Conservation (phyloP, 495 filamentous ascomycete genomes). For the Neurospora sp. region DNA sequence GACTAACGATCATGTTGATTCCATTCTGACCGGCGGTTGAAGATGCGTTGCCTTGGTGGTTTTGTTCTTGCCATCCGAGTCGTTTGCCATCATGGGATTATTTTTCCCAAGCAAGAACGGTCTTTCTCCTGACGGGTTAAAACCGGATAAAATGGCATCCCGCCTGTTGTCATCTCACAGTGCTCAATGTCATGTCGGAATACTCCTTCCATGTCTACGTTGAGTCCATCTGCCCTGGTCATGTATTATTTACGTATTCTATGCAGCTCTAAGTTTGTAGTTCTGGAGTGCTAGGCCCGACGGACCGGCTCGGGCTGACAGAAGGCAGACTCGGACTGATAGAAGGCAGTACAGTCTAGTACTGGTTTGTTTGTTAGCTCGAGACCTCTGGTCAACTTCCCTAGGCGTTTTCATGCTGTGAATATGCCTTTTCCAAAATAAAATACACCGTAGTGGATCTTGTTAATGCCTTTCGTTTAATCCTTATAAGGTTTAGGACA, state of each 20-base stretch:
- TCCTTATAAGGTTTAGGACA: no score
- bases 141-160: neutral
- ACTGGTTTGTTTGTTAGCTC: neutral
- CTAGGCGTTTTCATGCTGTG: no score
- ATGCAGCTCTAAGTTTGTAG: neutral
- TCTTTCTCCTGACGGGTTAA: no score
- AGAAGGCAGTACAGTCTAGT: no score
- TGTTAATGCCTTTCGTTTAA: no score
- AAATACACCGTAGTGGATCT: no score
- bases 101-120: no score
- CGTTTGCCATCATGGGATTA: neutral
- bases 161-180: neutral
- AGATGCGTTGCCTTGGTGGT: neutral
- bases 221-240: neutral
- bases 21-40: neutral
- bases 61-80: neutral
- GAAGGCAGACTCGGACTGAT: neutral
- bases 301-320: neutral
- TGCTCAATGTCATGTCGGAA: neutral
- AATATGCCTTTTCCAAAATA: no score
- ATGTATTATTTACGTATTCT: neutral
- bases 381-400: no score
- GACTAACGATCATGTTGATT: constrained; percentile 9
- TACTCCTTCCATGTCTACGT: neutral
- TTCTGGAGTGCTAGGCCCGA: neutral